Evolutionary conservation across 257 asterid genomes (phyloP), one percentile per base, ranked within the genome.

Genomic region (Solanum peruvianum): DNA sequence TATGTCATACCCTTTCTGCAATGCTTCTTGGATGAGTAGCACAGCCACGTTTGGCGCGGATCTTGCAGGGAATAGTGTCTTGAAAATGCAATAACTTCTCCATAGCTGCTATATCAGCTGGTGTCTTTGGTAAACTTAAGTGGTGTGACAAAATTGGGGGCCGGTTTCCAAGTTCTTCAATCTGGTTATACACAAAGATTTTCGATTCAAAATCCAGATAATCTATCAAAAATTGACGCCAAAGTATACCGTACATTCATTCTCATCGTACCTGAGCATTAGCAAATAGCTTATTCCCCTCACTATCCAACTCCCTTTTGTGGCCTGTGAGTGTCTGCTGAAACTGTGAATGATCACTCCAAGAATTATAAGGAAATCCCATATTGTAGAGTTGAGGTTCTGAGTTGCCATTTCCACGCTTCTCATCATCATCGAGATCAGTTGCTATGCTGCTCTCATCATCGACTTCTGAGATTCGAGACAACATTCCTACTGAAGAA

Each of bases 21-120:
- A 96, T 95, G 91, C 99, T 96, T 58, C 98, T 91, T 15, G 98
- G 99, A 91, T 96, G 99, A 86, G 99, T 96, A 81, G 99, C 99
- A 27, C 95, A 96, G 11, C 99, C 99, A 9, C 99, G 97, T 86
- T 96, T 96, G 35, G 99, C 99, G 0, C 99, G 97, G 85, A 93
- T 88, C 85, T 95, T 95, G 90, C 97, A 94, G 21, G 98, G 99
- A 84, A 93, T 93, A 1, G 94, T 85, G 15, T 93, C 98, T 81
- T 93, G 94, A 62, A 94, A 89, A n/a, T 93, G 94, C 91, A 95
- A 60, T 45, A 95, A 64, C 90, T 93, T 95, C 91, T 95, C 98
- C 93, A 93, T 87, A 31, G 92, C 91, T 87, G 91, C 89, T 64
- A 92, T 87, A 88, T 89, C 95, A 60, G 91, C 84, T 25, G 96